Evolutionary conservation across 106 monocot species (phyloP).

Genomic region (Platanthera guangdongensis): DNA sequence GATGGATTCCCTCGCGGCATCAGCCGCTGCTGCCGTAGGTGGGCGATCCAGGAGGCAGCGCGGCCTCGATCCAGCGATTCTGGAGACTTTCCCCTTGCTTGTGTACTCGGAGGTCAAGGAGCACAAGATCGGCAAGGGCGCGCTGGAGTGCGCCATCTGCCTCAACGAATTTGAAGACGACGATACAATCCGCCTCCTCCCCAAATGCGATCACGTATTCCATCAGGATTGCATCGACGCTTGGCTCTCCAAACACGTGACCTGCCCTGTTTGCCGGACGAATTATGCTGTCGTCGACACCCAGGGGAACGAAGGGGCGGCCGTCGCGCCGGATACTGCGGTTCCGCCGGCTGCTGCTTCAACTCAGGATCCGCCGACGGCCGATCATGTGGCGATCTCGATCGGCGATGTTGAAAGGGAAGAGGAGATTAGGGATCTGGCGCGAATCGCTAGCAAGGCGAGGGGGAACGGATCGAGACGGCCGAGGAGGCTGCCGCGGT

Average conservation of each 20-base stretch:
- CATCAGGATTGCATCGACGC: conserved; percentile 89
- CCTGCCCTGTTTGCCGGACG: conserved; percentile 89
- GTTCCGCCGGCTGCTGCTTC: neutral
- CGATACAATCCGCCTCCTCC: conserved; percentile 69
- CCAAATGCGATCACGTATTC: conserved; percentile 85
- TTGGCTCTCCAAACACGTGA: conserved; percentile 78
- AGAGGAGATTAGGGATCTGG: conserved; percentile 23
- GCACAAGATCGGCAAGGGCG: conserved; percentile 56
- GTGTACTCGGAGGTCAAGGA: conserved; percentile 80
- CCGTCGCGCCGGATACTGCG: neutral
- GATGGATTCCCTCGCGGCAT: neutral
- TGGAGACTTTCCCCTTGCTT: conserved; percentile 63
- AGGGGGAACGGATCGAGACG: conserved; percentile 24
- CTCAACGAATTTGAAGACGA: conserved; percentile 87
- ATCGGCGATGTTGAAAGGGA: conserved; percentile 15
- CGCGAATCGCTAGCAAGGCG: conserved; percentile 18
- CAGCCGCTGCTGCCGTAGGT: conserved; percentile 7
- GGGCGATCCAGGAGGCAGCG: conserved; percentile 23
- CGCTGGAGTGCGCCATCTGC: conserved; percentile 92
- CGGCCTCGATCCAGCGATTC: conserved; percentile 52
- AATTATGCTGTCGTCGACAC: conserved; percentile 28
- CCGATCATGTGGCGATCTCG: conserved; percentile 25
- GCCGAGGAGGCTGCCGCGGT: conserved; percentile 31
- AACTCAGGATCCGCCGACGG: neutral
- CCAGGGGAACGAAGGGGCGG: no score